Evolutionary conservation across 2,329 filamentous ascomycete species (phyloP).

Genomic region (Colletotrichum eremochloae): DNA sequence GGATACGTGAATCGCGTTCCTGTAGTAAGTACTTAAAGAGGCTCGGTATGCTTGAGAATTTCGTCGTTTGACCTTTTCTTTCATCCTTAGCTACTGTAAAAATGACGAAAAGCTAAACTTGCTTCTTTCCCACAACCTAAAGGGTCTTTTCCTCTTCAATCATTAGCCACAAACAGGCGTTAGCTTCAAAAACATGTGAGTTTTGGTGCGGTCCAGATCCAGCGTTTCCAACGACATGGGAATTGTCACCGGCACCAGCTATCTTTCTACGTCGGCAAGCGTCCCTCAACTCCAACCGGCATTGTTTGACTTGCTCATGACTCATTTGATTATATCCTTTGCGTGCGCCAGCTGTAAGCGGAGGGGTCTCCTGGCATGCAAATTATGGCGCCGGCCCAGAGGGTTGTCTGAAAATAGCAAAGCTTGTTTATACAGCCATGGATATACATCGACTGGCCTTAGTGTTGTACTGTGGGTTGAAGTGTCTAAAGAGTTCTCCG

Average conservation of each 20-base stretch:
- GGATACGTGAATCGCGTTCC: too few species aligned
- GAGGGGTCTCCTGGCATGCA: not conserved
- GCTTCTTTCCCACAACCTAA: not conserved
- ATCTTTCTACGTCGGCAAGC: not conserved
- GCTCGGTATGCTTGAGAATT: too few species aligned
- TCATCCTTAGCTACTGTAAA: too few species aligned
- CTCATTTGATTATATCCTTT: too few species aligned
- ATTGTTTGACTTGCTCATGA: too few species aligned
- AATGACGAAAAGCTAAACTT: rapidly evolving
- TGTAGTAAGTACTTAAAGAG: too few species aligned
- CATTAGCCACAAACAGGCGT: rapidly evolving
- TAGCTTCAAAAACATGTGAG: not conserved
- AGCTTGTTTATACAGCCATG: not conserved
- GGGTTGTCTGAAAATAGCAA: not conserved
- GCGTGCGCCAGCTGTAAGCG: too few species aligned
- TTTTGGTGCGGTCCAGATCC: too few species aligned
- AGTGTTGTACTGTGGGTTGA: not conserved
- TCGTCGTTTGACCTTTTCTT: too few species aligned
- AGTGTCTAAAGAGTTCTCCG: not conserved
- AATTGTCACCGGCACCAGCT: not conserved
- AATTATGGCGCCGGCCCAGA: not conserved
- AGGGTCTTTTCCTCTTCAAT: not conserved
- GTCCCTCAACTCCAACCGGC: too few species aligned
- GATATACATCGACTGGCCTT: too few species aligned
- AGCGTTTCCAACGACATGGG: too few species aligned